These are phyloP conservation scores for Neofusicoccum sp. DNA, from an alignment of 2,329 filamentous ascomycete genomes.

Conservation along the genomic window DNA sequence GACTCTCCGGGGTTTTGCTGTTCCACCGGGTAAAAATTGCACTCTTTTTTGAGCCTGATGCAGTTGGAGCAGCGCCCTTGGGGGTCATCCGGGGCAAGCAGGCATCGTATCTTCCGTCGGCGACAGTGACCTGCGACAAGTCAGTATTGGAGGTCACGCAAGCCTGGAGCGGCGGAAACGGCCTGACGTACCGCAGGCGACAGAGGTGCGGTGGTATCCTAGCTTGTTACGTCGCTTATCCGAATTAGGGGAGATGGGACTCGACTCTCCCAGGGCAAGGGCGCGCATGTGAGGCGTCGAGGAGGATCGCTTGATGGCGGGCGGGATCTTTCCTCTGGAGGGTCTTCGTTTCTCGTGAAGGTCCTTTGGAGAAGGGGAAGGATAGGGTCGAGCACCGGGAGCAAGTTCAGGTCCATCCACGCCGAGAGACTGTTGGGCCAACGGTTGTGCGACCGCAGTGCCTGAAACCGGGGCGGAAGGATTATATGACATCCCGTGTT, in stretches of 20 bases:
- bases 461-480: slow-evolving; percentile 30
- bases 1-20: slow-evolving; percentile 60
- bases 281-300: slow-evolving; percentile 51
- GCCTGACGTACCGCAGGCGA: slow-evolving; percentile 81
- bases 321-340: slow-evolving; percentile 40
- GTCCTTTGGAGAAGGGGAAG: slow-evolving; percentile 23
- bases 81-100: slow-evolving; percentile 69
- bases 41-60: slow-evolving; percentile 91
- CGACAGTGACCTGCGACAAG: slow-evolving; percentile 74
- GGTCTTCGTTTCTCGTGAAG: slow-evolving; percentile 37
- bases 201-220: slow-evolving; percentile 90
- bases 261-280: slow-evolving; percentile 35
- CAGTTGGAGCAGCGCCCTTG: slow-evolving; percentile 86
- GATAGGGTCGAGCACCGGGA: slow-evolving; percentile 1
- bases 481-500: slow-evolving; percentile 37
- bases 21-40: slow-evolving; percentile 87
- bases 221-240: slow-evolving; percentile 84
- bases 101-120: slow-evolving; percentile 88
- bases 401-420: slow-evolving; percentile 10
- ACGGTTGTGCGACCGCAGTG: slow-evolving; percentile 23
- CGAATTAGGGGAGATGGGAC: slow-evolving; percentile 48
- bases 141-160: slow-evolving; percentile 11
- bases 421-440: slow-evolving; percentile 7
- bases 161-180: slow-evolving; percentile 10
- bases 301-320: slow-evolving; percentile 41